Evolutionary conservation across 1,284 basidiomycete species (phyloP).

Genomic region (Ceratobasidium sp.): DNA sequence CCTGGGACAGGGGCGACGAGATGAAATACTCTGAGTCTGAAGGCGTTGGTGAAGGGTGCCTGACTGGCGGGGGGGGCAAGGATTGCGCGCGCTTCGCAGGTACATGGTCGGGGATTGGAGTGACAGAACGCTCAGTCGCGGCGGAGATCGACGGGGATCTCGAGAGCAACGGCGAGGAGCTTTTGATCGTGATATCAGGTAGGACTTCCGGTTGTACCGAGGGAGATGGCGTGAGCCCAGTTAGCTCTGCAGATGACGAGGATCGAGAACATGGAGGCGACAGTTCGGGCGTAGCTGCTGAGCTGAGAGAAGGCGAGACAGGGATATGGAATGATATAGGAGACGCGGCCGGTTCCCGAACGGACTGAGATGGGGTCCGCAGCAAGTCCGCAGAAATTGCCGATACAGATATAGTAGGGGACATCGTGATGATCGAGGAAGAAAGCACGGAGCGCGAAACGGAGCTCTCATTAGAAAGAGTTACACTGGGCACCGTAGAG

Average conservation of each 20-base stretch:
- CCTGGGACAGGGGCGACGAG: constrained; percentile 36
- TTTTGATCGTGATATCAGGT: constrained; percentile 25
- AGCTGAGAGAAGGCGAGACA: constrained; percentile 34
- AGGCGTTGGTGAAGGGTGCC: constrained; percentile 12
- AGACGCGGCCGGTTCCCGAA: background rate
- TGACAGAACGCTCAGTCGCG: constrained; percentile 6
- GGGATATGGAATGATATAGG: constrained; percentile 10
- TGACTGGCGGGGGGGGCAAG: constrained; percentile 27
- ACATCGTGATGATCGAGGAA: constrained; percentile 16
- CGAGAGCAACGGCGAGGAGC: constrained; percentile 30
- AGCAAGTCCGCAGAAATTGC: constrained; percentile 17
- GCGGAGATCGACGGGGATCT: constrained; percentile 34
- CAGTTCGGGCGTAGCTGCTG: constrained; percentile 12
- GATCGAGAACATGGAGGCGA: constrained; percentile 27
- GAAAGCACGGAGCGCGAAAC: constrained; percentile 32
- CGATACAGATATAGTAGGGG: background rate
- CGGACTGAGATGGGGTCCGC: background rate
- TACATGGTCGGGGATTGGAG: constrained; percentile 25
- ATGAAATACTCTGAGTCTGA: constrained; percentile 43
- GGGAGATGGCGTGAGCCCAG: constrained; percentile 34
- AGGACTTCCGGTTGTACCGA: constrained; percentile 26
- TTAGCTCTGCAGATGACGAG: constrained; percentile 6
- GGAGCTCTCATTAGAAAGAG: constrained; percentile 37
- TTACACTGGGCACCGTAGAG: background rate
- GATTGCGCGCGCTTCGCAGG: constrained; percentile 32